These are phyloP conservation scores for Ustilago nuda DNA, from an alignment of 1,284 basidiomycete genomes.

Conservation along the genomic window DNA sequence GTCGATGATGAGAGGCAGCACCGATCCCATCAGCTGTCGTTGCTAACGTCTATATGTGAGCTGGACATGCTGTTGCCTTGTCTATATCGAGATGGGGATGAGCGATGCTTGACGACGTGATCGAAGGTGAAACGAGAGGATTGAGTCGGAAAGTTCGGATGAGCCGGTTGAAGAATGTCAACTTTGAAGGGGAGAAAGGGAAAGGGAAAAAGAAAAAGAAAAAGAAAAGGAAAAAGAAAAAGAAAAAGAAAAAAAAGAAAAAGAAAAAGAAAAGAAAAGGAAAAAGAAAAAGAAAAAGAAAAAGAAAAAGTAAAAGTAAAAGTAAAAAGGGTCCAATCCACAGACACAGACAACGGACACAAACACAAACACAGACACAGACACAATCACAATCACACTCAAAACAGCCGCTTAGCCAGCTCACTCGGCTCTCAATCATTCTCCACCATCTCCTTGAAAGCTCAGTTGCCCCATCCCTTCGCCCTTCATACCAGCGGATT, in stretches of 20 bases:
- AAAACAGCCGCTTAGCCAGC: no score
- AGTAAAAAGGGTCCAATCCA: constrained; percentile 15
- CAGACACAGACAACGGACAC: background rate
- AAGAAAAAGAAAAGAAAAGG: background rate
- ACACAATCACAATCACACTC: no score
- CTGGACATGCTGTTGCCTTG: background rate
- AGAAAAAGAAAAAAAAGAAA: background rate
- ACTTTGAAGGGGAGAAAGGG: no score
- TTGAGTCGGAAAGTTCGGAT: background rate
- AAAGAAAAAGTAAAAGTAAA: background rate
- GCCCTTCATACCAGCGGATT: background rate
- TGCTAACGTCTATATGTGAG: background rate
- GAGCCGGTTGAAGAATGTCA: background rate
- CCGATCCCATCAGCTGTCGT: background rate
- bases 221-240: background rate
- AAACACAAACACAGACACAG: no score
- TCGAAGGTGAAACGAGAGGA: background rate
- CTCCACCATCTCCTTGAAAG: background rate
- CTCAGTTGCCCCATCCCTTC: background rate
- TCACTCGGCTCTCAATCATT: constrained; percentile 4
- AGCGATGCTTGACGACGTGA: background rate
- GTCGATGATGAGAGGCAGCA: constrained; percentile 7
- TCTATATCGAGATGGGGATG: background rate
- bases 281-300: background rate
- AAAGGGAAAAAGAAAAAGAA: background rate